A percentile compares a stretch with the other conserved stretches of the same genome.
Evolutionary conservation across 371 early-diverging fungal genomes (phyloP).

Genomic region (Ordospora pajunii): DNA sequence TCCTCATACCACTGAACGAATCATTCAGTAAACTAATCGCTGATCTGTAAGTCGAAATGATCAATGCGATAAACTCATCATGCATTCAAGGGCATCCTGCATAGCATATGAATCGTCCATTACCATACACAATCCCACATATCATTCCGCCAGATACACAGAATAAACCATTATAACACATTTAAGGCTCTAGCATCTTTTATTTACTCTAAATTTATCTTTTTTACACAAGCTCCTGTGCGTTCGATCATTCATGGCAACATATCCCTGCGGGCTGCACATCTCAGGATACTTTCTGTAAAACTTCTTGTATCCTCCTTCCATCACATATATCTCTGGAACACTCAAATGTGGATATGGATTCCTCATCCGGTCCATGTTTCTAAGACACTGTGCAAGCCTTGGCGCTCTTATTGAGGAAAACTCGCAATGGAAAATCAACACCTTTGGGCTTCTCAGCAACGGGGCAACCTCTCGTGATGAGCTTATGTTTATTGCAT

Average conservation of each 20-base stretch:
- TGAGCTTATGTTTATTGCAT: slow-evolving; percentile 66
- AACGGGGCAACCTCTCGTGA: slow-evolving; percentile 60
- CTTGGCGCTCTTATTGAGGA: slow-evolving; percentile 71
- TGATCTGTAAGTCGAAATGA: too few species aligned
- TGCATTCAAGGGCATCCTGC: too few species aligned
- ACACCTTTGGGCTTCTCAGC: slow-evolving; percentile 54
- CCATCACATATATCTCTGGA: slow-evolving; percentile 76
- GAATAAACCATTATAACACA: not conserved
- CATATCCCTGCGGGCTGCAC: slow-evolving; percentile 55
- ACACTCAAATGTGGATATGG: slow-evolving; percentile 69
- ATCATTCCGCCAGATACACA: not conserved
- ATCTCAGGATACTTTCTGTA: slow-evolving; percentile 60
- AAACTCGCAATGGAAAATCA: slow-evolving; percentile 83
- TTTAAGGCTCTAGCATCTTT: not conserved
- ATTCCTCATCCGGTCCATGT: slow-evolving; percentile 68
- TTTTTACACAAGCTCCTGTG: slow-evolving; percentile 38
- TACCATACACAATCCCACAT: too few species aligned
- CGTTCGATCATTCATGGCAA: slow-evolving; percentile 45
- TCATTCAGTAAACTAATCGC: too few species aligned
- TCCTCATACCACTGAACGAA: too few species aligned
- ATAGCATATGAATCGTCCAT: too few species aligned
- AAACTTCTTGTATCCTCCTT: slow-evolving; percentile 74
- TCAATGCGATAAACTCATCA: too few species aligned
- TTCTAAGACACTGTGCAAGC: slow-evolving; percentile 70
- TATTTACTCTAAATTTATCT: slow-evolving; percentile 11